Conservation (phyloP, 2,329 filamentous ascomycete species). For the Fusarium verticillioides region DNA sequence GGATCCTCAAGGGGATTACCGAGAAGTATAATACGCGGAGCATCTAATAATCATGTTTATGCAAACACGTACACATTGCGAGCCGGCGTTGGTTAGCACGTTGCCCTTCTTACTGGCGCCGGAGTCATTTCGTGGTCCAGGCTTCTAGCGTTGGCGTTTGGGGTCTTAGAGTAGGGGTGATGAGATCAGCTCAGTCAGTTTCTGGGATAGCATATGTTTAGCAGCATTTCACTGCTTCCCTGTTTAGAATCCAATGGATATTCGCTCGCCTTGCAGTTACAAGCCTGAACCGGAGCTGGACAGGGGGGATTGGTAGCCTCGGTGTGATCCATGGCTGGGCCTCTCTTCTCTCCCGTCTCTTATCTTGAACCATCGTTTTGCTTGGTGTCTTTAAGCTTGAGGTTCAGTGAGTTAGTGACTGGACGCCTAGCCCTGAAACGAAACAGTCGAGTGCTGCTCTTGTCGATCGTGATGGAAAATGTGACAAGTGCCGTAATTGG, state of each 20-base stretch:
- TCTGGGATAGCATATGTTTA: slow-evolving; percentile 26
- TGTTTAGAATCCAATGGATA: slow-evolving; percentile 7
- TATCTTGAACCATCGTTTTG: slow-evolving; percentile 14
- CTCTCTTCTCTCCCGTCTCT: slow-evolving; percentile 7
- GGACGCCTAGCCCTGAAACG: slow-evolving; percentile 30
- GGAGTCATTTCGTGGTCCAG: slow-evolving; percentile 37
- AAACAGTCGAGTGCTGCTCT: slow-evolving; percentile 14
- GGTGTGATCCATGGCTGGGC: slow-evolving; percentile 10
- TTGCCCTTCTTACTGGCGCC: slow-evolving; percentile 34
- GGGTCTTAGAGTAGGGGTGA: slow-evolving; percentile 32
- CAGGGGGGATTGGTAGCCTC: slow-evolving; percentile 3
- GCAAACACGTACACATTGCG: slow-evolving; percentile 29
- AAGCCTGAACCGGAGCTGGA: slow-evolving; percentile 2
- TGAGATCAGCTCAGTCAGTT: slow-evolving; percentile 10
- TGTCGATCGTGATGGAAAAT: slow-evolving; percentile 39
- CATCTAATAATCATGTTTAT: slow-evolving; percentile 31
- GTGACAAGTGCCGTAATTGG: slow-evolving; percentile 40
- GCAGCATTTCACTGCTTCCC: slow-evolving; percentile 1
- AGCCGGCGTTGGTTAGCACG: slow-evolving; percentile 31
- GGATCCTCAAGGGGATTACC: slow-evolving; percentile 10
- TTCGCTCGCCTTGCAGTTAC: not conserved
- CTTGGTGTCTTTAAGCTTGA: not conserved
- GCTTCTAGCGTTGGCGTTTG: slow-evolving; percentile 46
- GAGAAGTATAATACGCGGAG: slow-evolving; percentile 20
- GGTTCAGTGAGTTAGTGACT: not conserved